Evolutionary conservation across 768 basidiomycete genomes (phyloP), one percentile per base, ranked within the genome.

Genomic region (Hygrophorus pudorinus): DNA sequence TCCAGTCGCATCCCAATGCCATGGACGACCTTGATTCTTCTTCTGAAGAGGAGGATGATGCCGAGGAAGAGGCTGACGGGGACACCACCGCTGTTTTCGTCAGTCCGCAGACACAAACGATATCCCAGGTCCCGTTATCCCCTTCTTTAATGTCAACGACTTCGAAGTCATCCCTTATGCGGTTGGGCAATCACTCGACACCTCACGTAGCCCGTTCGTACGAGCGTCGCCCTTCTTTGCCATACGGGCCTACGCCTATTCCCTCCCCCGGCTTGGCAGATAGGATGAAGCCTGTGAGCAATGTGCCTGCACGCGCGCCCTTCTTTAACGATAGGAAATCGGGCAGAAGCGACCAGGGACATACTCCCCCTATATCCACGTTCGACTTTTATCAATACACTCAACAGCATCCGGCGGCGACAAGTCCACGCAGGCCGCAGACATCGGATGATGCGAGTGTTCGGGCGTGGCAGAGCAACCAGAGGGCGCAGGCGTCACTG

Each of bases 21-120:
- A 77, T 86, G 76, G 80, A 84, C 51, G 84, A 81, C 49, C 62
- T 82, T 42, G 82, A 81, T 47, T 74, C 78, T 21, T 76, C 78
- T 17, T 76, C 76, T 16, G 75, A 72, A 20, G 66, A 67, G 16
- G 51, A 56, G 49, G 53, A 55, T 41, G 59, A 54, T 56, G 38
- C 53, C 31, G 48, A 24, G 24, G 24, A 24, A 24, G 24, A 42
- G 40, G 45, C 52, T 41, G 21, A 37, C 44, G 47, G 16, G 17
- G 44, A 35, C 48, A 56, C 35, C 44, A 51, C 46, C 32, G 42
- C 51, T 18, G 41, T 61, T 30, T 62, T 56, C 44, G 51, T 59
- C 24, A 64, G 69, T 47, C 52, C 61, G 6, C 63, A 65, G 13
- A 57, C 64, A 42, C 63, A 65, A 9, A 60, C 69, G 7, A 56